These are phyloP conservation scores for Earliella scabrosa DNA, from an alignment of 1,284 basidiomycete genomes.

Conservation along the genomic window DNA sequence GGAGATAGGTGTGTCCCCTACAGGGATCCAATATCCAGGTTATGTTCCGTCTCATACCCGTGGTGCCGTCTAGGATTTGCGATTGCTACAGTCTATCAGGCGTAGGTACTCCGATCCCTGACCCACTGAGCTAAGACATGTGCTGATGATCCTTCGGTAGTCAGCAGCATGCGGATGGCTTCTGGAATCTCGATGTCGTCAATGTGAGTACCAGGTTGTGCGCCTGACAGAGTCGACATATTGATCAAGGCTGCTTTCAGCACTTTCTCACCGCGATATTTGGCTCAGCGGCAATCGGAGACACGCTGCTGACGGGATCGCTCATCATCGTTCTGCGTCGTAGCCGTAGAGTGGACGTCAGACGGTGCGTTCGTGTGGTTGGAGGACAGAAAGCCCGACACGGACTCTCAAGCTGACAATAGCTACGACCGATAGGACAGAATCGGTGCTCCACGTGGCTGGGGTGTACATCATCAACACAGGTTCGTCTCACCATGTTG, in stretches of 20 bases:
- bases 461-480: background rate
- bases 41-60: too few species aligned
- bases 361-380: background rate
- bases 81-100: background rate
- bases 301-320: background rate
- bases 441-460: background rate
- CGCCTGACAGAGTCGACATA: background rate
- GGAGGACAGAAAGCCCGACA: too few species aligned
- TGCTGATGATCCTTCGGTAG: too few species aligned
- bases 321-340: background rate
- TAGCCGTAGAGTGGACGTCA: background rate
- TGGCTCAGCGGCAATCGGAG: background rate
- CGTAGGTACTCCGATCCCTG: background rate
- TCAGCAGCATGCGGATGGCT: background rate
- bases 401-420: too few species aligned
- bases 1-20: background rate
- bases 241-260: background rate
- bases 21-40: too few species aligned
- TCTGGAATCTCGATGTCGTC: background rate
- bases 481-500: background rate
- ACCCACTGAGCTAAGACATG: background rate
- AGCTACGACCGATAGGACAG: background rate
- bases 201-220: background rate
- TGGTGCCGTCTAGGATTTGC: background rate
- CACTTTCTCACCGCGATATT: background rate